A percentile compares a stretch with the other conserved stretches of the same genome.
Conservation (phyloP, 116 monocot genomes). For the Zostera marina region DNA sequence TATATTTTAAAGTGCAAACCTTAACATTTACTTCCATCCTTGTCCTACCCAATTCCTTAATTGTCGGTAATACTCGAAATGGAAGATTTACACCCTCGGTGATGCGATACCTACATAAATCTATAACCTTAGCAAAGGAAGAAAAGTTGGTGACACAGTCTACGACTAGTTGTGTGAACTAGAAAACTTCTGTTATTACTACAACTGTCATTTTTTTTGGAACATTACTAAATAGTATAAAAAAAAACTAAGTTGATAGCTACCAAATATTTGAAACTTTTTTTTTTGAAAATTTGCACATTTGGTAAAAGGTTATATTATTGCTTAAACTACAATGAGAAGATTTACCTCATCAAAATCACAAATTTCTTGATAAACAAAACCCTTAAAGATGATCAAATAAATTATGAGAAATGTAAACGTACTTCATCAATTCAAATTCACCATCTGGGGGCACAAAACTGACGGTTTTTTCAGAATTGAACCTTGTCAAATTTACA, state of each 20-base stretch:
- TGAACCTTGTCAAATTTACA: slow-evolving; percentile 98
- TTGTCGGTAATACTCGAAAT: slow-evolving; percentile 88
- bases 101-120: slow-evolving; percentile 67
- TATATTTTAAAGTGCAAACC: slow-evolving; percentile 20
- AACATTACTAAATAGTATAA: no score
- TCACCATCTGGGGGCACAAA: slow-evolving; percentile 99
- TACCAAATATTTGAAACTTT: no score
- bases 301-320: no score
- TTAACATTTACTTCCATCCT: slow-evolving; percentile 97
- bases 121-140: not conserved
- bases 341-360: not conserved
- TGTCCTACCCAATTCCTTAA: slow-evolving; percentile 95
- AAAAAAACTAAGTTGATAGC: no score
- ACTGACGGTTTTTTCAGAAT: slow-evolving; percentile 97
- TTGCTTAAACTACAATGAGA: no score
- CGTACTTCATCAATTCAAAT: slow-evolving; percentile 99
- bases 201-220: no score
- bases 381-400: not conserved
- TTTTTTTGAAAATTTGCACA: no score
- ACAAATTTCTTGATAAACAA: not conserved
- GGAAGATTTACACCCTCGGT: slow-evolving; percentile 95
- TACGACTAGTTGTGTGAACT: no score
- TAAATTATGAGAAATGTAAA: not conserved
- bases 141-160: not conserved
- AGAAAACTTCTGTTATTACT: no score